Percentiles rank a stretch among this genome's conserved stretches.
Evolutionary conservation across 2,329 filamentous ascomycete genomes (phyloP).

Genomic region (Colletotrichum liaoningense): DNA sequence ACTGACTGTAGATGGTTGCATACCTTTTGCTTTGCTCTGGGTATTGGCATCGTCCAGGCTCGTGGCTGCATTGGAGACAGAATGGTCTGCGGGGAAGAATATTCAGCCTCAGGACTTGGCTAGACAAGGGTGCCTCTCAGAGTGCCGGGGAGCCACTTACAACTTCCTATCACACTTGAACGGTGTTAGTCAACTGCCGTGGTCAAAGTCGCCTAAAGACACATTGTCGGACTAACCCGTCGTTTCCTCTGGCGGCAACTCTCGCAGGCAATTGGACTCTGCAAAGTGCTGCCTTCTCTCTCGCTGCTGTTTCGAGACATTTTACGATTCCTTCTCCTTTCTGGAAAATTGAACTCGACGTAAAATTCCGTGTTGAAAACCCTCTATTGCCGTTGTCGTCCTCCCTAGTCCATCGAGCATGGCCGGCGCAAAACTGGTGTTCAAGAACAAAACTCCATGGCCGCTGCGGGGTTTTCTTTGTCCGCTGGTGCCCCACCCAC

Average conservation of each 20-base stretch:
- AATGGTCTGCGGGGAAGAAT: constrained; percentile 39
- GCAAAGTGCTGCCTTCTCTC: background rate
- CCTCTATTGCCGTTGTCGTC: background rate
- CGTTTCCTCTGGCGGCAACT: constrained; percentile 47
- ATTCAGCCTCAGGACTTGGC: constrained; percentile 18
- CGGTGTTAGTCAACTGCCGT: background rate
- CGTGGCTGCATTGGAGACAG: constrained; percentile 44
- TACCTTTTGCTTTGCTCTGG: constrained; percentile 48
- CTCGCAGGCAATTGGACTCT: constrained; percentile 47
- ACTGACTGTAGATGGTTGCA: background rate
- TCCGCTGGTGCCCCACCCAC: constrained; percentile 12
- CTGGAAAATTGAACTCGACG: background rate
- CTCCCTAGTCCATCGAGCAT: constrained; percentile 14
- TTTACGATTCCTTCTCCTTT: background rate
- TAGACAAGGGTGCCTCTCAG: background rate
- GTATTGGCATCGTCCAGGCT: constrained; percentile 46
- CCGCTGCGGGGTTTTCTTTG: constrained; percentile 8
- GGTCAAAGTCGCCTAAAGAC: background rate
- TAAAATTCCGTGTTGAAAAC: background rate
- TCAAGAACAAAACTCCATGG: constrained; percentile 16
- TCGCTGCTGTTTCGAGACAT: constrained; percentile 20
- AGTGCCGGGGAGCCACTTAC: constrained; percentile 1
- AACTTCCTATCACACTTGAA: constrained; percentile 33
- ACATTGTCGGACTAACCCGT: constrained; percentile 38
- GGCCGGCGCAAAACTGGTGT: constrained; percentile 18